Evolutionary conservation across 2,329 filamentous ascomycete genomes (phyloP), one percentile per base, ranked within the genome.

Genomic region (Botrytis aclada): DNA sequence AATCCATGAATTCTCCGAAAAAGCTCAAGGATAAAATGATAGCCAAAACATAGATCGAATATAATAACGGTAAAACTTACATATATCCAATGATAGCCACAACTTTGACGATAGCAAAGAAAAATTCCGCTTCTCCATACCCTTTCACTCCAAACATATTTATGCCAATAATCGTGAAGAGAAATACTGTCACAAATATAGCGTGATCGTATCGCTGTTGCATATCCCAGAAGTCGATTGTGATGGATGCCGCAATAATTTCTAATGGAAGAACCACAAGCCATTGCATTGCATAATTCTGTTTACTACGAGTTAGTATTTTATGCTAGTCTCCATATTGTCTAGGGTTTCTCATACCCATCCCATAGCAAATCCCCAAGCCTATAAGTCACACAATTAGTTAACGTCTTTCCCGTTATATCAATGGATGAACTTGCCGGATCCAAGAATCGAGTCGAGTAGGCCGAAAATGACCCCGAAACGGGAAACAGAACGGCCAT

Each of bases 341-440:
- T 63, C 41, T 41, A 60, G 22, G 18, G 12, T 45, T 14, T 22
- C 12, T 66, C 77, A 72, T 76, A 79, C 77, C 94, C 94, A 97
- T 25, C 94, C 94, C 93, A 97, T 97, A 64, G 94, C 93, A 80
- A 97, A 97, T 0, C 94, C 94, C 94, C 94, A 97, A 29, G 51
- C 51, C 51, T 56, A n/a, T 29, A 18, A 18, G n/a, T 29, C 51
- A 29, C n/a, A 7, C 51, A 56, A 56, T 56, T 56, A 56, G n/a
- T 29, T 29, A 32, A 56, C 18, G 3, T 18, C n/a, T 56, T 29
- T 29, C 51, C n/a, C n/a, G 7, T 32, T 8, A 56, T 29, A 56
- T 29, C 51, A 56, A 18, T 56, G 51, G n/a, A 56, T 29, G 51
- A 56, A 0, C 60, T 62, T 41, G 95, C 95, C 1, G 95, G 95